These are phyloP conservation scores for Stephanodiscus triporus DNA, from an alignment of 108 stramenopile species.

Conservation along the genomic window DNA sequence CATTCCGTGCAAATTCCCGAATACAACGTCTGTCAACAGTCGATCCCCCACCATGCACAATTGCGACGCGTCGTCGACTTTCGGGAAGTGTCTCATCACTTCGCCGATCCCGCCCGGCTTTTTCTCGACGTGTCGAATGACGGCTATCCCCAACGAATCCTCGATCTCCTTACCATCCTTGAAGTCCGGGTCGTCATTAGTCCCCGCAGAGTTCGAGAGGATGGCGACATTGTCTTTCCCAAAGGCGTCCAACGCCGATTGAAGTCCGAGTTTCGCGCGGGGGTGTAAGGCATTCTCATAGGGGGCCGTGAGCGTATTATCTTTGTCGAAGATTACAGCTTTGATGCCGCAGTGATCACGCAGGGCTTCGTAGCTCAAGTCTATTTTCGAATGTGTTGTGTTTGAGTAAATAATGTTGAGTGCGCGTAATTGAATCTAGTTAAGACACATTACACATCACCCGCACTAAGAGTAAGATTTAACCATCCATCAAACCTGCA, in stretches of 20 bases:
- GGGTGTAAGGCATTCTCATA: slow-evolving; percentile 80
- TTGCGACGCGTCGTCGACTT: slow-evolving; percentile 68
- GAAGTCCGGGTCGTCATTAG: slow-evolving; percentile 82
- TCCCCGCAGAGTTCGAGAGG: slow-evolving; percentile 93
- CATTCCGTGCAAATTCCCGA: slow-evolving; percentile 94
- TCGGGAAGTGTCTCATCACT: slow-evolving; percentile 78
- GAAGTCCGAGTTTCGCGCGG: slow-evolving; percentile 58
- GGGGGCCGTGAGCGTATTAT: slow-evolving; percentile 95
- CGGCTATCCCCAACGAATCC: slow-evolving; percentile 80
- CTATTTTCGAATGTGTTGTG: slow-evolving; percentile 13
- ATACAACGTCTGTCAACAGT: slow-evolving; percentile 92
- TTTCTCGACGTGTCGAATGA: slow-evolving; percentile 89
- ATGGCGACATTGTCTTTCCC: slow-evolving; percentile 81
- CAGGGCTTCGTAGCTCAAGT: slow-evolving; percentile 77
- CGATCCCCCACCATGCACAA: slow-evolving; percentile 94
- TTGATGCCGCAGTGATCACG: slow-evolving; percentile 77
- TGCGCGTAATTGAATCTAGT: background rate
- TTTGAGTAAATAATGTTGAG: background rate
- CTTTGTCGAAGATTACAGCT: slow-evolving; percentile 90
- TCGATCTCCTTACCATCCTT: slow-evolving; percentile 79
- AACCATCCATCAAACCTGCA: background rate
- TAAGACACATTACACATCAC: background rate
- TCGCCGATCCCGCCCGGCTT: slow-evolving; percentile 90
- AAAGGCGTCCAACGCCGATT: slow-evolving; percentile 74
- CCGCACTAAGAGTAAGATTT: background rate